Conservation (phyloP, 352 stramenopile genomes). For the Phytophthora aleatoria region DNA sequence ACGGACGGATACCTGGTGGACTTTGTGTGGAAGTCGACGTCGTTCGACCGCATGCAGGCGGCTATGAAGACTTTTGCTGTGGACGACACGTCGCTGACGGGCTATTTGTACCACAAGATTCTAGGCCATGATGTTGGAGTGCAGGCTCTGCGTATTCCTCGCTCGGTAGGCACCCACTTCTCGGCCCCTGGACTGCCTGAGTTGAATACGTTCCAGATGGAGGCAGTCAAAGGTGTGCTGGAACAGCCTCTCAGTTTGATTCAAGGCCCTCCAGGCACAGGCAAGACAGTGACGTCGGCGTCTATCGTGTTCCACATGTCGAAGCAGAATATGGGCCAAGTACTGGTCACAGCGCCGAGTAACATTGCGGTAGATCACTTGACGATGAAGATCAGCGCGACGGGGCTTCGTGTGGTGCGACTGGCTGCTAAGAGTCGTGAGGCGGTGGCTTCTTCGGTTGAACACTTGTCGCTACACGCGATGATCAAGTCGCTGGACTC, state of each 20-base stretch:
- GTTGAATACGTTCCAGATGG: conserved; percentile 98
- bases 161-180: conserved; percentile 70
- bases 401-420: conserved; percentile 97
- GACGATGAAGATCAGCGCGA: conserved; percentile 98
- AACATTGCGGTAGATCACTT: conserved; percentile 98
- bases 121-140: conserved; percentile 97
- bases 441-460: conserved; percentile 93
- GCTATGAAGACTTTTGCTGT: conserved; percentile 99
- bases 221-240: conserved; percentile 96
- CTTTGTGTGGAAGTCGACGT: conserved; percentile 99
- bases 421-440: conserved; percentile 98
- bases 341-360: conserved; percentile 98
- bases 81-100: conserved; percentile 97
- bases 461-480: conserved; percentile 97
- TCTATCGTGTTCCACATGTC: conserved; percentile 99
- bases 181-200: conserved; percentile 95
- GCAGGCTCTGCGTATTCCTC: conserved; percentile 85
- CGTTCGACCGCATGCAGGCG: conserved; percentile 99
- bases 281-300: conserved; percentile 98
- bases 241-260: conserved; percentile 98
- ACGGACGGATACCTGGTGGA: conserved; percentile 96
- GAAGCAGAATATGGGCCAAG: conserved; percentile 98
- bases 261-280: conserved; percentile 96
- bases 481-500: conserved; percentile 94
- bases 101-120: conserved; percentile 99